These are phyloP conservation scores for Hirschioporus abietinus DNA, from an alignment of 768 basidiomycete species.

Conservation along the genomic window DNA sequence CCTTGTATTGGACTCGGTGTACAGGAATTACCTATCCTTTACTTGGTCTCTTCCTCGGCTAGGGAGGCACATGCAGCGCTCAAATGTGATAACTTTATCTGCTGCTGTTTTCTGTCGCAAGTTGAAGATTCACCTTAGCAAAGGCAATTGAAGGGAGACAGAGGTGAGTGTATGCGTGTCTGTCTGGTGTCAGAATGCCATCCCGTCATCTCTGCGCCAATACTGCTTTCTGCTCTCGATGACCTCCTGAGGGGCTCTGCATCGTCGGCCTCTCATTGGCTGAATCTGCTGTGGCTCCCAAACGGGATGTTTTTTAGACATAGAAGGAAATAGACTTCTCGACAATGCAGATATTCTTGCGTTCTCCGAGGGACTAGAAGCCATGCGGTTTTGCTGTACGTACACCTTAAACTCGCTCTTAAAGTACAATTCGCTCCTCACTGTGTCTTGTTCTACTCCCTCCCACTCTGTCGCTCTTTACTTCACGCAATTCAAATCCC, in stretches of 20 bases:
- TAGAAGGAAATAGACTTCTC: no score
- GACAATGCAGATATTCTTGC: no score
- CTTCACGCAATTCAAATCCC: neutral
- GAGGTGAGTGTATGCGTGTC: neutral
- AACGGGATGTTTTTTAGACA: no score
- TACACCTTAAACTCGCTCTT: neutral
- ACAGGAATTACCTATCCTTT: no score
- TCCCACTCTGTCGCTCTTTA: neutral
- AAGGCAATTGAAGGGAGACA: neutral
- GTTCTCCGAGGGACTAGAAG: neutral
- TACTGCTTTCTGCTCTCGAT: neutral
- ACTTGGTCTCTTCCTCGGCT: no score
- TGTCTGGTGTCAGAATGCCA: neutral
- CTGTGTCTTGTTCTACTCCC: neutral
- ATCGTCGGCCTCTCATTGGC: no score
- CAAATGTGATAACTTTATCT: no score
- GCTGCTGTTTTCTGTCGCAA: no score
- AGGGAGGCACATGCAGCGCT: no score
- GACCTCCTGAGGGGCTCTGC: neutral
- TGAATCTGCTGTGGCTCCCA: no score
- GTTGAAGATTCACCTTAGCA: neutral
- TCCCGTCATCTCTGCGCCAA: neutral
- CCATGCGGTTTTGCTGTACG: no score
- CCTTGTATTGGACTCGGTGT: no score
- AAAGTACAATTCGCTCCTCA: neutral